Conservation (phyloP, 768 basidiomycete genomes). For the Tubosaeta sp. region DNA sequence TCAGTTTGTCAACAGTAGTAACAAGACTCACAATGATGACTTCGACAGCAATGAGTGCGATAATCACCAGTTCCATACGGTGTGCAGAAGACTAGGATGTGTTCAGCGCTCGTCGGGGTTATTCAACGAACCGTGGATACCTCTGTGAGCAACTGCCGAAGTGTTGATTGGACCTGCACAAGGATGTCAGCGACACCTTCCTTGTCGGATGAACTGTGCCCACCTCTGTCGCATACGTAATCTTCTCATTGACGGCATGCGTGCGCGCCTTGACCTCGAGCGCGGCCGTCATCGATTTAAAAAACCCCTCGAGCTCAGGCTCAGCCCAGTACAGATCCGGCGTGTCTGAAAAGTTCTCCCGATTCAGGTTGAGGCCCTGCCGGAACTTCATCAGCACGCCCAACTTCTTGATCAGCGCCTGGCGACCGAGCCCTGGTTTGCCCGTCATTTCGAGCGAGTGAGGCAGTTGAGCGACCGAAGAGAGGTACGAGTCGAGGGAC, state of each 20-base stretch:
- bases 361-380: slow-evolving; percentile 86
- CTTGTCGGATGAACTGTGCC: background rate
- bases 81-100: slow-evolving; percentile 73
- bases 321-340: slow-evolving; percentile 96
- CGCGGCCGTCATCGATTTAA: slow-evolving; percentile 79
- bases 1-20: background rate
- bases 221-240: slow-evolving; percentile 83
- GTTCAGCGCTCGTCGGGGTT: background rate
- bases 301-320: slow-evolving; percentile 84
- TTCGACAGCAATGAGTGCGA: slow-evolving; percentile 89
- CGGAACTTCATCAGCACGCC: slow-evolving; percentile 90
- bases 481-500: slow-evolving; percentile 77
- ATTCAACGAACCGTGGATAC: slow-evolving; percentile 25
- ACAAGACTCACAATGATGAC: slow-evolving; percentile 72
- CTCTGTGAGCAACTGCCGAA: slow-evolving; percentile 86
- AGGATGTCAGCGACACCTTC: background rate
- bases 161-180: slow-evolving; percentile 72
- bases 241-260: slow-evolving; percentile 83
- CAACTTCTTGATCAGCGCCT: slow-evolving; percentile 85
- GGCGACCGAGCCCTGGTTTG: slow-evolving; percentile 76
- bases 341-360: slow-evolving; percentile 84
- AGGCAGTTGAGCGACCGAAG: slow-evolving; percentile 77
- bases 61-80: slow-evolving; percentile 94
- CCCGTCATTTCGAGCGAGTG: slow-evolving; percentile 73
- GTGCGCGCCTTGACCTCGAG: slow-evolving; percentile 84